Percentiles rank a stretch among this genome's conserved stretches.
Evolutionary conservation across 2,329 filamentous ascomycete species (phyloP).

Genomic region (Paracamarosporium sp.): DNA sequence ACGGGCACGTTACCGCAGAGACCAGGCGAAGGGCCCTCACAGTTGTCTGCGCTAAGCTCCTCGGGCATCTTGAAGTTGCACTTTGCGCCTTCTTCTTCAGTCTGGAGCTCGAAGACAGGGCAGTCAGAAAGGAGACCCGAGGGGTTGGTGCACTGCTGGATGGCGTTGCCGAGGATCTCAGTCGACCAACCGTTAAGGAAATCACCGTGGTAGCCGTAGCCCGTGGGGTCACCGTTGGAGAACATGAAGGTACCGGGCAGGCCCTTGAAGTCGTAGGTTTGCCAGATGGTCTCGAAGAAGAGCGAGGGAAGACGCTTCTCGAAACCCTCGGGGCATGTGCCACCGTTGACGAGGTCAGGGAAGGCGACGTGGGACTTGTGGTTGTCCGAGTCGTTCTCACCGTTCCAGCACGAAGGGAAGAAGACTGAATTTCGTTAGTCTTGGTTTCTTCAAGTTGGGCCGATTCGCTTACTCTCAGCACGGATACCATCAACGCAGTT

Average conservation of each 20-base stretch:
- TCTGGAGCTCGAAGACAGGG: conserved; percentile 74
- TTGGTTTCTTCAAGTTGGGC: not conserved
- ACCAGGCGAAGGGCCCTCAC: conserved; percentile 59
- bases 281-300: conserved; percentile 67
- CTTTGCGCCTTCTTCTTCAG: conserved; percentile 57
- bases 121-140: conserved; percentile 77
- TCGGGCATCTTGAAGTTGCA: conserved; percentile 70
- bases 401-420: conserved; percentile 80
- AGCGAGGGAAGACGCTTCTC: conserved; percentile 64
- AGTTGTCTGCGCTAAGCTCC: conserved; percentile 65
- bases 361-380: conserved; percentile 71
- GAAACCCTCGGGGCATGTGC: conserved; percentile 62
- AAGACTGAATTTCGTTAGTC: conserved; percentile 38
- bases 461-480: conserved; percentile 54
- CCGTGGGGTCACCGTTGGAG: conserved; percentile 75
- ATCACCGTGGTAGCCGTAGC: conserved; percentile 75
- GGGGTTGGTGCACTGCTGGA: conserved; percentile 74
- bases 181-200: conserved; percentile 76
- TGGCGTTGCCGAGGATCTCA: conserved; percentile 68
- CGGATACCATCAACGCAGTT: conserved; percentile 83
- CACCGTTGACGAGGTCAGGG: conserved; percentile 60
- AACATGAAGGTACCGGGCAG: conserved; percentile 68
- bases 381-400: conserved; percentile 62
- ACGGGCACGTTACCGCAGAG: conserved; percentile 72
- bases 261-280: conserved; percentile 59